A percentile compares a stretch with the other conserved stretches of the same genome.
phyloP scores from a whole-genome alignment of 371 early-diverging fungal genomes.

The Lichtheimia ramosa region DNA sequence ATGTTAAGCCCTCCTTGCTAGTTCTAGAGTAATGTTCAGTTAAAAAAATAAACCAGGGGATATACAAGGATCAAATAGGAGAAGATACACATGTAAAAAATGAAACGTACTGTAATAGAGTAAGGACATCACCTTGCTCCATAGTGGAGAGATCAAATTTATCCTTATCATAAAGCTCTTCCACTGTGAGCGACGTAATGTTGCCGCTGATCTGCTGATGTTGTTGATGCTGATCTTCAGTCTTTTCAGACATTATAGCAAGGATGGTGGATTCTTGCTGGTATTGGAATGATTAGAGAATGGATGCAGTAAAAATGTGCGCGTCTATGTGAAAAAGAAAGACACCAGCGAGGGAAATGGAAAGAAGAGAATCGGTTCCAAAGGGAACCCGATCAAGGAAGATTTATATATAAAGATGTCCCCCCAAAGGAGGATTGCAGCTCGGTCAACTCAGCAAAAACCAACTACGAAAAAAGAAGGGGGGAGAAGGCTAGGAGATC shows the following conservation, averaged over 20 bases:
- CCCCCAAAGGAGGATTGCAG: slow-evolving; percentile 12
- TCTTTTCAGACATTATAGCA: slow-evolving; percentile 19
- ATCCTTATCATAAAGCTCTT: slow-evolving; percentile 80
- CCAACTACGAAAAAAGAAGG: slow-evolving; percentile 3
- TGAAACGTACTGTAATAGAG: slow-evolving; percentile 59
- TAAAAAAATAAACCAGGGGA: slow-evolving; percentile 2
- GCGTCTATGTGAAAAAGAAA: neutral
- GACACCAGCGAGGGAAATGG: slow-evolving; percentile 1
- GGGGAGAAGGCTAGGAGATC: slow-evolving; percentile 4
- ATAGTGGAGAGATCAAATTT: slow-evolving; percentile 79
- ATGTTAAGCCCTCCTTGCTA: slow-evolving; percentile 60
- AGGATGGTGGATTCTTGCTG: slow-evolving; percentile 3
- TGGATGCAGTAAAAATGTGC: slow-evolving; percentile 7
- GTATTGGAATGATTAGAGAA: neutral
- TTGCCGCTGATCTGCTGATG: slow-evolving; percentile 12
- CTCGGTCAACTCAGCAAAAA: slow-evolving; percentile 16
- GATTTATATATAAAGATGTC: slow-evolving; percentile 5
- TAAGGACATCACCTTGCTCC: slow-evolving; percentile 73
- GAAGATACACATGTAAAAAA: slow-evolving; percentile 14
- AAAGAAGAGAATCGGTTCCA: slow-evolving; percentile 2
- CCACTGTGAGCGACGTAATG: slow-evolving; percentile 51
- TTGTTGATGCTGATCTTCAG: slow-evolving; percentile 8
- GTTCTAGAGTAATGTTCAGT: slow-evolving; percentile 34
- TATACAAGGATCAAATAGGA: slow-evolving; percentile 19
- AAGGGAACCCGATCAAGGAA: slow-evolving; percentile 7